These are phyloP conservation scores for Acarospora socialis DNA, from an alignment of 2,329 filamentous ascomycete species.

Conservation along the genomic window DNA sequence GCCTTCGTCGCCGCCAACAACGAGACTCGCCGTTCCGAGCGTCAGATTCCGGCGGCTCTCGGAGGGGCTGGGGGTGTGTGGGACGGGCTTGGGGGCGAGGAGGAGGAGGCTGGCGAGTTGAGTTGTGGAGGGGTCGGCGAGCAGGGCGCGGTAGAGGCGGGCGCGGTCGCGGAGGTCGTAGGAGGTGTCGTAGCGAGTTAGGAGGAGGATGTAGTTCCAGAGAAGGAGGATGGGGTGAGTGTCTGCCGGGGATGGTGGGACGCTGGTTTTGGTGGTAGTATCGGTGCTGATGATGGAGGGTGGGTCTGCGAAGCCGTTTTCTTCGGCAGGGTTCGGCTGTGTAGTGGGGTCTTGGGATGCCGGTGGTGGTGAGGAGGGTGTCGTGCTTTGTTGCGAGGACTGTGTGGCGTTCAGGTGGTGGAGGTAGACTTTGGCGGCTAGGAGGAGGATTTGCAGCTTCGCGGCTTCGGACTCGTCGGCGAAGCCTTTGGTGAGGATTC, in stretches of 20 bases:
- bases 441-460: conserved; percentile 78
- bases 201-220: conserved; percentile 71
- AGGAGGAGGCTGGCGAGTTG: conserved; percentile 84
- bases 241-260: conserved; percentile 23
- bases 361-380: conserved; percentile 17
- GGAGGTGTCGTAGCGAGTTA: conserved; percentile 84
- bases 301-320: conserved; percentile 16
- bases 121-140: conserved; percentile 57
- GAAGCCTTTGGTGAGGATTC: conserved; percentile 78
- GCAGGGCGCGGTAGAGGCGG: conserved; percentile 71
- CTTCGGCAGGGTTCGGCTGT: conserved; percentile 14
- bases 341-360: conserved; percentile 11
- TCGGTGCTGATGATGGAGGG: conserved; percentile 15
- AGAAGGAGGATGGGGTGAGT: conserved; percentile 59
- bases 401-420: conserved; percentile 62
- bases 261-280: conserved; percentile 3
- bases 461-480: conserved; percentile 69
- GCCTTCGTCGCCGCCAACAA: conserved; percentile 66
- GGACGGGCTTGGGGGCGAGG: conserved; percentile 84
- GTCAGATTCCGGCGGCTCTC: conserved; percentile 65
- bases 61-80: conserved; percentile 77
- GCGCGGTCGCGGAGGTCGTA: conserved; percentile 90
- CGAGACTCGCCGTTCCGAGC: conserved; percentile 72
- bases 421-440: conserved; percentile 93
- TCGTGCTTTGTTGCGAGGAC: conserved; percentile 21